Conservation (phyloP, 768 basidiomycete genomes). For the Rhizopogon vulgaris region DNA sequence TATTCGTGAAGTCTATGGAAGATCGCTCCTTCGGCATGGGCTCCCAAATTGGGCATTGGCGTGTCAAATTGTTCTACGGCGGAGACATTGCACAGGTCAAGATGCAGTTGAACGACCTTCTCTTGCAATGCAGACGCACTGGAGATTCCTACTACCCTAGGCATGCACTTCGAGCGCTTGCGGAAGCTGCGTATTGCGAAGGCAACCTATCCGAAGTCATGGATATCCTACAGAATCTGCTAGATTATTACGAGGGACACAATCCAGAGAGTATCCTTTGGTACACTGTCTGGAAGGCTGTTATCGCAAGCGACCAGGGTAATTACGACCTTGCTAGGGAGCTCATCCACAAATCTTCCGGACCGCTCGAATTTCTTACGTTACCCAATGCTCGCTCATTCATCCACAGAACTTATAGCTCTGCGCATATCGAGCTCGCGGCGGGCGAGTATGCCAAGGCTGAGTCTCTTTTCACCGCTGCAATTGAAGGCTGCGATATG, state of each 20-base stretch:
- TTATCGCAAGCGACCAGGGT: neutral
- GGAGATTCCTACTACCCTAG: too few species aligned
- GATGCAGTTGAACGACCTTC: neutral
- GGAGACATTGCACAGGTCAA: neutral
- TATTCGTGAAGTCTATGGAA: neutral
- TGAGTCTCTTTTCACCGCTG: neutral
- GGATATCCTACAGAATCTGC: too few species aligned
- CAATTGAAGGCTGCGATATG: neutral
- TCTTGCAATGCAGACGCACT: too few species aligned
- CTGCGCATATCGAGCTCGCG: neutral
- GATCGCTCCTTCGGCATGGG: neutral
- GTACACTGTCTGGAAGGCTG: too few species aligned
- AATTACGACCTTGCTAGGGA: neutral
- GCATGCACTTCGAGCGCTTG: too few species aligned
- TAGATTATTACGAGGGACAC: too few species aligned
- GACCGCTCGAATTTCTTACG: neutral
- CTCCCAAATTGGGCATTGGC: too few species aligned
- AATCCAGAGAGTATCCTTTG: too few species aligned
- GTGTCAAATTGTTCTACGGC: neutral
- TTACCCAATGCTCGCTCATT: neutral
- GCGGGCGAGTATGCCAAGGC: neutral
- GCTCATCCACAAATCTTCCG: neutral
- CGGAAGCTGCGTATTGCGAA: too few species aligned
- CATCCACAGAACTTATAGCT: neutral
- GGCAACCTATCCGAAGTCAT: too few species aligned